A percentile compares a stretch with the other conserved stretches of the same genome.
phyloP scores from a whole-genome alignment of 2,329 filamentous ascomycete species.

The Sclerotinia trifoliorum region DNA sequence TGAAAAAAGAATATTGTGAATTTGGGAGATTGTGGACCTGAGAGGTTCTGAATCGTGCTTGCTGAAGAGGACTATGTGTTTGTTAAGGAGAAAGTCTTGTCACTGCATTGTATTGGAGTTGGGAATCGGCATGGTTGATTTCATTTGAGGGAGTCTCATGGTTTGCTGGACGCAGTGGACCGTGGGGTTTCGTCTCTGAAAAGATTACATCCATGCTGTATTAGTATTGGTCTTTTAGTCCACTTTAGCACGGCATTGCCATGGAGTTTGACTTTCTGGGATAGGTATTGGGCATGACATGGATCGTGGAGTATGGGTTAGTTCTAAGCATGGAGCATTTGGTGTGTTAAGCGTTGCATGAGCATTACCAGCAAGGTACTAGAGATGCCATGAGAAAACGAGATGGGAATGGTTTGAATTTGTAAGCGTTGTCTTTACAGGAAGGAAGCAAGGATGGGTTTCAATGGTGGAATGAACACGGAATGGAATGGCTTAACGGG shows the following conservation, averaged over 20 bases:
- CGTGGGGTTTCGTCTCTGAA: not conserved
- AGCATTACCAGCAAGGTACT: conserved; percentile 2
- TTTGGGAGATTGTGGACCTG: not conserved
- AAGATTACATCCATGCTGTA: not conserved
- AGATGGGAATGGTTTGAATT: conserved; percentile 7
- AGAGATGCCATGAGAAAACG: not conserved
- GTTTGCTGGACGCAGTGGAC: conserved; percentile 7
- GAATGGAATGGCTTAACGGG: not conserved
- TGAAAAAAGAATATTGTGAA: not conserved
- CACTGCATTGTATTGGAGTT: not conserved
- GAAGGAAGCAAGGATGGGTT: not conserved
- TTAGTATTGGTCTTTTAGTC: not conserved
- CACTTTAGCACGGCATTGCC: not conserved
- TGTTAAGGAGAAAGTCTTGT: not conserved
- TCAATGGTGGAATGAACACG: not conserved
- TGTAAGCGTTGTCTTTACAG: conserved; percentile 2
- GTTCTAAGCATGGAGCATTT: conserved; percentile 1
- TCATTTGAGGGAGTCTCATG: not conserved
- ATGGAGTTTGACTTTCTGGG: not conserved
- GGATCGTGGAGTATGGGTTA: not conserved
- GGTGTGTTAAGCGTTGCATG: not conserved
- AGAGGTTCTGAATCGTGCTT: not conserved
- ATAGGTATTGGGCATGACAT: not conserved
- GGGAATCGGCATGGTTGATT: not conserved
- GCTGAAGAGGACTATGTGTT: not conserved